These are phyloP conservation scores for Dothideomycetidae sp. DNA, from an alignment of 2,329 filamentous ascomycete genomes.

Conservation along the genomic window DNA sequence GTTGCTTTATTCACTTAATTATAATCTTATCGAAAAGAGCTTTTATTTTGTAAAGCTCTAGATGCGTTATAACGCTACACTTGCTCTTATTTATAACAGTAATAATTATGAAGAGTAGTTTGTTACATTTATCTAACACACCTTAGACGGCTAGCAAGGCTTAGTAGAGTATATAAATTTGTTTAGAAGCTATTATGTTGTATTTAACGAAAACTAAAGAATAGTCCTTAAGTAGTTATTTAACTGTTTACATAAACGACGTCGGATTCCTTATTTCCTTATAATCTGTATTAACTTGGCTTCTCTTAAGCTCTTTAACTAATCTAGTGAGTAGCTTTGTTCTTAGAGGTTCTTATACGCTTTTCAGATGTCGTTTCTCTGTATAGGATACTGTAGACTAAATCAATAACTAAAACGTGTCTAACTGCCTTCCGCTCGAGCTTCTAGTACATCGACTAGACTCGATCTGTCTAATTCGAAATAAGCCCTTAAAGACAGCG, in stretches of 20 bases:
- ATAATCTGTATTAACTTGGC: not conserved
- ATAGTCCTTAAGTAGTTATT: not conserved
- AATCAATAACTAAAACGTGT: not conserved
- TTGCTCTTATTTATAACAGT: not conserved
- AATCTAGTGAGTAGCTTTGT: not conserved
- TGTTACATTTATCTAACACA: not conserved
- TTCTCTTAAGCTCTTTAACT: not conserved
- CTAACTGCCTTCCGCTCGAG: not conserved
- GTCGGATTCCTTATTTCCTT: not conserved
- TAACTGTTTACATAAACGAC: not conserved
- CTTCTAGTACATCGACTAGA: not conserved
- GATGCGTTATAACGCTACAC: not conserved
- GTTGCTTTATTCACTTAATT: not conserved
- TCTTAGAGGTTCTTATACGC: not conserved
- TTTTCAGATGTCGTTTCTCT: not conserved
- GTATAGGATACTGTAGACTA: not conserved
- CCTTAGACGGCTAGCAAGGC: not conserved
- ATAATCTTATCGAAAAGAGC: conserved; percentile 2
- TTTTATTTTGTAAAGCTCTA: not conserved
- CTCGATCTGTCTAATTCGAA: not conserved
- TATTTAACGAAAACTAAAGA: not conserved
- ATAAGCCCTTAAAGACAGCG: too few relatives aligned
- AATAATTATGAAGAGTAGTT: not conserved
- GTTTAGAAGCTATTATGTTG: not conserved
- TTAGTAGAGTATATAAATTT: not conserved